Conservation (phyloP, 192 early-diverging fungal species). For the Podila clonocystis region DNA sequence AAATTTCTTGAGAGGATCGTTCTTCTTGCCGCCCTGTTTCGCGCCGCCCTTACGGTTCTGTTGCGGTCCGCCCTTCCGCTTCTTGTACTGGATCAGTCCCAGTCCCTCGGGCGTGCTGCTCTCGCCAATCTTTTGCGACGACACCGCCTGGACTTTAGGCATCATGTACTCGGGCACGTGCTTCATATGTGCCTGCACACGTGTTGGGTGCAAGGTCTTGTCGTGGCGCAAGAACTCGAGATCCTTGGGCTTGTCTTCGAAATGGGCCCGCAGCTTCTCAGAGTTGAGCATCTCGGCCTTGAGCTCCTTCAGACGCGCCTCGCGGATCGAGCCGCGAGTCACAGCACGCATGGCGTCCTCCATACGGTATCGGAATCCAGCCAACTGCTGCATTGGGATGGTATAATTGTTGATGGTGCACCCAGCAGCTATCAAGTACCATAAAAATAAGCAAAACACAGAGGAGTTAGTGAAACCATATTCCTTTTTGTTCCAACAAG, state of each 20-base stretch:
- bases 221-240: constrained; percentile 93
- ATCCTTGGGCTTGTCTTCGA: constrained; percentile 96
- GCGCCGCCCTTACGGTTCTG: constrained; percentile 9
- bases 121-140: constrained; percentile 45
- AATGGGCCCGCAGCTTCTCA: constrained; percentile 92
- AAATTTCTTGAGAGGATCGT: constrained; percentile 50
- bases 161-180: constrained; percentile 94
- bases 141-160: constrained; percentile 73
- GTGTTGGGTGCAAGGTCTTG: constrained; percentile 82
- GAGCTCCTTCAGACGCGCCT: constrained; percentile 95
- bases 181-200: constrained; percentile 90
- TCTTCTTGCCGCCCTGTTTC: constrained; percentile 44
- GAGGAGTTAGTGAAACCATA: background rate
- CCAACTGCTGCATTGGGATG: constrained; percentile 90
- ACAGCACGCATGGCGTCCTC: constrained; percentile 87
- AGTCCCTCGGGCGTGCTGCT: constrained; percentile 13
- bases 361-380: constrained; percentile 92
- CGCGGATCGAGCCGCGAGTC: constrained; percentile 78
- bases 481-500: no score
- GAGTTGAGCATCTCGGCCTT: constrained; percentile 95
- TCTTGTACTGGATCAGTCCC: constrained; percentile 39
- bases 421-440: constrained; percentile 24
- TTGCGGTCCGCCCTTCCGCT: constrained; percentile 28
- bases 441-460: background rate
- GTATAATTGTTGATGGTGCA: constrained; percentile 77